Evolutionary conservation across 1,284 basidiomycete species (phyloP).

Genomic region (Microbotryomycetes sp.): DNA sequence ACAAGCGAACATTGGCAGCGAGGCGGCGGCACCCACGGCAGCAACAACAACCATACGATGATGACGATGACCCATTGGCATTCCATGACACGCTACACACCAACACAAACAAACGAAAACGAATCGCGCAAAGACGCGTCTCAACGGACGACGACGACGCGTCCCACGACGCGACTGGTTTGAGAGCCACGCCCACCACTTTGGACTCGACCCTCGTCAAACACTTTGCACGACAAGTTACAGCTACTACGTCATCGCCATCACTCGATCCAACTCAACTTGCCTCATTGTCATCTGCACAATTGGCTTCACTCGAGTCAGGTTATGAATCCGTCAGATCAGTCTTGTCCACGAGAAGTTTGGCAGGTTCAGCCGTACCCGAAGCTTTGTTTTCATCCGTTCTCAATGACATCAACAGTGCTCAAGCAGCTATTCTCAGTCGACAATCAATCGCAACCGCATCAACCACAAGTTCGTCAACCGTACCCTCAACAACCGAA

Average conservation of each 20-base stretch:
- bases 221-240: neutral
- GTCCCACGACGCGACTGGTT: neutral
- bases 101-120: neutral
- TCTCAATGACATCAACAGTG: neutral
- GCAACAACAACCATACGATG: no score
- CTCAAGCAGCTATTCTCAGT: neutral
- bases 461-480: neutral
- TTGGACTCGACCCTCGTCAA: neutral
- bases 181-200: neutral
- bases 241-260: neutral
- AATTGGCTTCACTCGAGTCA: neutral
- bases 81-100: neutral
- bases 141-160: neutral
- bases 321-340: neutral
- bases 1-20: neutral
- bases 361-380: neutral
- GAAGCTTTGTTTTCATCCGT: neutral
- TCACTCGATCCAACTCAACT: no score
- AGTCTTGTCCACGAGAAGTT: neutral
- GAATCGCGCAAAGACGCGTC: neutral
- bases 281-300: neutral
- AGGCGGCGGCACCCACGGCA: no score
- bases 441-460: neutral
- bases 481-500: neutral
- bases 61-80: neutral